Base-by-base conservation (phyloP, 345 rosid genomes). In the Mallotus nudiflorus region DNA sequence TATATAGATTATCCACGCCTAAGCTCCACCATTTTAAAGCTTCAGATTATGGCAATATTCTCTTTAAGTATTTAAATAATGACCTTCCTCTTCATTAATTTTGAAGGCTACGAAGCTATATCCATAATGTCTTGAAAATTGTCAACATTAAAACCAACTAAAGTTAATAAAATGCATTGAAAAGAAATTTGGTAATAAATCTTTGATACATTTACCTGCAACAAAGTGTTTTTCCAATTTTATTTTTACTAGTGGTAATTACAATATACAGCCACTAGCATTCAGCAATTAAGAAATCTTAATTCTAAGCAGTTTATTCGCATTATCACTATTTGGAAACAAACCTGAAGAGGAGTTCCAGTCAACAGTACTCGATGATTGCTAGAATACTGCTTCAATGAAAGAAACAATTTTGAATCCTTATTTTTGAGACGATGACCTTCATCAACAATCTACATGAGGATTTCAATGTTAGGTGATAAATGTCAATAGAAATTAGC, bases 271-370 rank as follows among this genome's bases (percentile, higher is more conserved):
- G 31, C 15, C 6, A 22, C 18, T 49, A 14, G 66, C 24, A 49
- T 65, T n/a, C 37, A 44, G 29, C 2, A 70, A 64, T 9, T 51
- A 65, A 46, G 65, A 55, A 50, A 57, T 53, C 35, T 67, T 37
- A 33, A 19, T 15, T 29, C 52, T 50, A 35, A 24, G 35, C 14
- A 14, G 25, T 61, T 22, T 62, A 40, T 35, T 11, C 39, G 20
- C 45, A 68, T 33, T 63, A 78, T 62, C 63, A 65, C 40, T 69
- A 12, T 44, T 6, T 44, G 71, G 69, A 50, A 67, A 80, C 80
- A 49, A 66, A 96, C 99, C 97, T 96, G 99, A 80, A 96, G 97
- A 50, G 99, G 99, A 49, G 99, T 96, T 81, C 99, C 99, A 53
- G 99, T 96, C 81, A 96, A 85, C 68, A 96, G 98, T 66, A 85